A percentile compares a stretch with the other conserved stretches of the same genome.
Conservation (phyloP, 2,329 filamentous ascomycete genomes). For the Lojkania enalia region DNA sequence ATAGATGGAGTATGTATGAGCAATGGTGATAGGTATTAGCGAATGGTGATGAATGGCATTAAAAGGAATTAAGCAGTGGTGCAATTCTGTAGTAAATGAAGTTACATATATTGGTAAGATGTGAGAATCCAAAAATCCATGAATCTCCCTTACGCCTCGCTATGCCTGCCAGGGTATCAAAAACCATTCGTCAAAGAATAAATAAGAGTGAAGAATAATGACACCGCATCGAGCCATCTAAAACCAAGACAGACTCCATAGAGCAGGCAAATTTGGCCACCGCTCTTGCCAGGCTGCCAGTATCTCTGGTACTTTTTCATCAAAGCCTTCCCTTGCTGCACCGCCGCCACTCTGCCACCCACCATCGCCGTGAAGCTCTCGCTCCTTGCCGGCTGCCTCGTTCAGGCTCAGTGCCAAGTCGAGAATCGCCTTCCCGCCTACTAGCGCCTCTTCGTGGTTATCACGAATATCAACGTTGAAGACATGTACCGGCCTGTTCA, state of each 20-base stretch:
- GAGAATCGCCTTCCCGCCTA: conserved; percentile 88
- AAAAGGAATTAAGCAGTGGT: too few relatives aligned
- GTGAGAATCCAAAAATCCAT: too few relatives aligned
- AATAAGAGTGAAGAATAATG: neutral
- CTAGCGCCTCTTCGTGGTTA: conserved; percentile 93
- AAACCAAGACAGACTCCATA: conserved; percentile 97
- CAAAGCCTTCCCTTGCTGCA: conserved; percentile 74
- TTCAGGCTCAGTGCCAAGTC: conserved; percentile 88
- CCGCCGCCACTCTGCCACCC: conserved; percentile 67
- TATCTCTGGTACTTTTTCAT: conserved; percentile 90
- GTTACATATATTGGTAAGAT: too few relatives aligned
- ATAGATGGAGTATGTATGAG: too few relatives aligned
- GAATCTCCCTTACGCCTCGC: neutral
- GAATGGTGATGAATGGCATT: too few relatives aligned
- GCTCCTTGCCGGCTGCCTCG: conserved; percentile 75
- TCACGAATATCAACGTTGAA: conserved; percentile 99
- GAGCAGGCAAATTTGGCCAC: conserved; percentile 86
- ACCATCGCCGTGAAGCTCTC: conserved; percentile 64
- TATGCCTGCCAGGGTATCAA: too few relatives aligned
- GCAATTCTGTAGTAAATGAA: too few relatives aligned
- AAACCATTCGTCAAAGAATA: neutral
- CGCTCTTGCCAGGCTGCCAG: conserved; percentile 91
- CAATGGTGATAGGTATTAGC: too few relatives aligned
- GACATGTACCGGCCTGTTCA: conserved; percentile 93
- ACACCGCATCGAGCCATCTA: conserved; percentile 48